Evolutionary conservation across 352 stramenopile species (phyloP).

Genomic region (Lagenidium giganteum): DNA sequence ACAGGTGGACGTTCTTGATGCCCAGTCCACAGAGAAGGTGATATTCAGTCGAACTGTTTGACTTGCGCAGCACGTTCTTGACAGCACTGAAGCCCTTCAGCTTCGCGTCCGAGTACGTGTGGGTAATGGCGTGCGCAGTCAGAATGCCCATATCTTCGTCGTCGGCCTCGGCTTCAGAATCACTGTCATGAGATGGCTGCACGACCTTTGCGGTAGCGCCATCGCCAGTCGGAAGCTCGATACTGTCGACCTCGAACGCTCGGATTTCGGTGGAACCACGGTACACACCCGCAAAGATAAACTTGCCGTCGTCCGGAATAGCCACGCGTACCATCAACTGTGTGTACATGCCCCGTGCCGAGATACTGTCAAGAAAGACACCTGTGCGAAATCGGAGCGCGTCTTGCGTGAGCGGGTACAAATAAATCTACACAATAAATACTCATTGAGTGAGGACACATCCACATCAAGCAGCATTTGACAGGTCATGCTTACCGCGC

Average conservation of each 20-base stretch:
- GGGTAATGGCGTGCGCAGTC: constrained; percentile 42
- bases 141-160: constrained; percentile 21
- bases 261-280: constrained; percentile 83
- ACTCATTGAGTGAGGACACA: constrained; percentile 2
- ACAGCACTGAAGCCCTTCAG: constrained; percentile 81
- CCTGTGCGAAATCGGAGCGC: constrained; percentile 59
- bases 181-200: not conserved
- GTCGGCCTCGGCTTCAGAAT: constrained; percentile 4
- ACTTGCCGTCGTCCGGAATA: constrained; percentile 71
- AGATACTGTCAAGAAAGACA: constrained; percentile 78
- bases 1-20: constrained; percentile 86
- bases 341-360: constrained; percentile 75
- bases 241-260: constrained; percentile 78
- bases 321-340: constrained; percentile 77
- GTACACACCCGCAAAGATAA: constrained; percentile 85
- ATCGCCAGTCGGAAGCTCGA: constrained; percentile 39
- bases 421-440: constrained; percentile 23
- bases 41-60: constrained; percentile 53
- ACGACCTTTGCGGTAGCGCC: constrained; percentile 2
- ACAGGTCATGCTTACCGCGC: constrained; percentile 28
- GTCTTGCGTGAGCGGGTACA: constrained; percentile 65
- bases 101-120: constrained; percentile 80
- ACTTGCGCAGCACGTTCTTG: constrained; percentile 46
- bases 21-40: constrained; percentile 75
- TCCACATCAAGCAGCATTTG: constrained; percentile 1